Evolutionary conservation across 139 green algal genomes (phyloP), one percentile per base, ranked within the genome.

Genomic region (Deuterostichococcus epilithicus): DNA sequence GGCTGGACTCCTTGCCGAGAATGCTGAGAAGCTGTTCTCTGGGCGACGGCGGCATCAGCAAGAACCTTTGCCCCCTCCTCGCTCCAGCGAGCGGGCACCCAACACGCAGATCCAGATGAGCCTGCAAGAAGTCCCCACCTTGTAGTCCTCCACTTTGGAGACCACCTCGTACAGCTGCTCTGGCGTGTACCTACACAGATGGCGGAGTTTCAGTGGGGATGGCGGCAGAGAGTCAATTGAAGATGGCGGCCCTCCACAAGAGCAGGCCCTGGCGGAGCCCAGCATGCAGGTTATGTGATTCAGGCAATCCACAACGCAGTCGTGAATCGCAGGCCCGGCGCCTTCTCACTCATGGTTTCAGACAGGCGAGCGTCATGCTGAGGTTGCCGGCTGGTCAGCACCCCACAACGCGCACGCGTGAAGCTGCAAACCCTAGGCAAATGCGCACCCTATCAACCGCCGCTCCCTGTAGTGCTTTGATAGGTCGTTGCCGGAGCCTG

Each of bases 111-210:
- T 30, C 3, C 18, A 63, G 26, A 30, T 13, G 8, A 23, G 20
- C 28, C 26, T 5, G 52, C 52, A 63, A 20, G 10, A 5, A 63
- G 13, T 5, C 18, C 52, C 52, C 18, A 28, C 52, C 34, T 84
- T 35, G 77, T 98, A 98, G 36, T 92, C 42, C 34, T 95, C 86
- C 45, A 98, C 94, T 1, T 82, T 79, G 0, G 91, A 87, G 20
- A 98, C 94, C 3, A 98, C 93, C 5, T 80, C 78, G 52, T 90
- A 98, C 72, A 98, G 76, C 77, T 97, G 85, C 74, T 92, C 76
- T 3, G 87, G 94, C 13, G 87, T 85, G 74, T 92, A 97, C 20
- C 91, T 89, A 79, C n/a, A 68, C 0, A 42, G 18, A 34, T 52
- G 6, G 42, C 1, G 2, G 2, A 32, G 28, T 4, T 45, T 3